Evolutionary conservation across 2,329 filamentous ascomycete genomes (phyloP).

Genomic region (Balansia obtecta): DNA sequence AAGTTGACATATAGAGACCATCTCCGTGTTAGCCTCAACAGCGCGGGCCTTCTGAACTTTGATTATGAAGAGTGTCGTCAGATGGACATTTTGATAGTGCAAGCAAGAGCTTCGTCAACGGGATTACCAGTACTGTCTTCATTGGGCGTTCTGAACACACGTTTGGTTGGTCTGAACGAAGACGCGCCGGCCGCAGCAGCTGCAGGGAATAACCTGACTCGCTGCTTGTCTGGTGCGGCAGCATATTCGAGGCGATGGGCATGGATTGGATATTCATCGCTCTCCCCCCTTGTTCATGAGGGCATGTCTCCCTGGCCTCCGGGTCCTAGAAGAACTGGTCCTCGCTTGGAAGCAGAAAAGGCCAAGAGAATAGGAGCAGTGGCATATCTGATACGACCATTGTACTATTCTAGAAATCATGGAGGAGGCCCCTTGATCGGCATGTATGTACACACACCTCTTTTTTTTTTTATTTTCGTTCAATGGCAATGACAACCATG

Average conservation of each 20-base stretch:
- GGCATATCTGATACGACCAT: no score
- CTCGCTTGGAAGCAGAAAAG: conserved; percentile 38
- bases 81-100: not conserved
- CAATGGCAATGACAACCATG: not conserved
- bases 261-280: conserved; percentile 52
- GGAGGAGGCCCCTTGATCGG: not conserved
- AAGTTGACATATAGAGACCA: conserved; percentile 7
- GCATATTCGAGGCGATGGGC: conserved; percentile 46
- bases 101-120: not conserved
- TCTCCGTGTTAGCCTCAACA: not conserved
- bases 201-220: conserved; percentile 24
- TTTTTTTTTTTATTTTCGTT: not conserved
- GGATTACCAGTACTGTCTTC: no score
- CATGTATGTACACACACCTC: not conserved
- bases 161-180: conserved; percentile 23
- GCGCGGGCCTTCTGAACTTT: not conserved
- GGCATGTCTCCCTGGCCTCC: conserved; percentile 34
- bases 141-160: no score
- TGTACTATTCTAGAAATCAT: not conserved
- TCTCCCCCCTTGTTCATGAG: conserved; percentile 38
- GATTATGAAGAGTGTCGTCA: not conserved
- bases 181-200: conserved; percentile 29
- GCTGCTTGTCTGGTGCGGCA: conserved; percentile 48
- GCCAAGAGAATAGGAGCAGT: conserved; percentile 16
- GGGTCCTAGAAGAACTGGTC: conserved; percentile 35